A percentile compares a stretch with the other conserved stretches of the same genome.
Evolutionary conservation across 2,329 filamentous ascomycete species (phyloP).

Genomic region (Periconia digitata): DNA sequence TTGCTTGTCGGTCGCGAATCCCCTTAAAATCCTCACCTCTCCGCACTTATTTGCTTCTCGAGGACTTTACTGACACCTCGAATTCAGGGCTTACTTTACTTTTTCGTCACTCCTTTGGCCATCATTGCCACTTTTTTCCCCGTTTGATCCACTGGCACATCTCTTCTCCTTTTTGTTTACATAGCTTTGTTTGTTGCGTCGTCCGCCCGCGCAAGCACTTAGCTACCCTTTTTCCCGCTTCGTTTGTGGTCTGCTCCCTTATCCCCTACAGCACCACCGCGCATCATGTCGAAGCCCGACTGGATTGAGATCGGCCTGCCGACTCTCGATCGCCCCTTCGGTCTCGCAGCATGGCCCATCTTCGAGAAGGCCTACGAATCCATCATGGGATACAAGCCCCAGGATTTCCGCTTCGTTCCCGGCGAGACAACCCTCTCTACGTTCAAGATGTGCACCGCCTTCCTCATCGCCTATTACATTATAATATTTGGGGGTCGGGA

Average conservation of each 20-base stretch:
- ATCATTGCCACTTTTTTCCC: constrained; percentile 21
- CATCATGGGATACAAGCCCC: constrained; percentile 77
- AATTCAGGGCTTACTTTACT: constrained; percentile 22
- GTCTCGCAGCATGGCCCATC: constrained; percentile 87
- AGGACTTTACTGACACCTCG: constrained; percentile 11
- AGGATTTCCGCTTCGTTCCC: constrained; percentile 81
- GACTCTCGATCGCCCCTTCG: constrained; percentile 88
- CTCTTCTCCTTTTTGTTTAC: constrained; percentile 15
- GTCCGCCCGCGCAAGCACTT: background rate
- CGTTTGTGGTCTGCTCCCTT: background rate
- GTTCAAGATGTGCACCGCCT: constrained; percentile 75
- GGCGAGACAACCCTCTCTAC: constrained; percentile 89
- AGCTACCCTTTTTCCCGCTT: constrained; percentile 1
- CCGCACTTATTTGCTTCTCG: constrained; percentile 6
- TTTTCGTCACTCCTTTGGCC: constrained; percentile 41
- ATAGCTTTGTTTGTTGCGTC: constrained; percentile 4
- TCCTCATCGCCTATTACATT: constrained; percentile 86
- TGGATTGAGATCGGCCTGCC: constrained; percentile 63
- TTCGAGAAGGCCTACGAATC: constrained; percentile 84
- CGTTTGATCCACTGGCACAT: background rate
- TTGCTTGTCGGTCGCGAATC: no score
- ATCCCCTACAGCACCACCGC: constrained; percentile 12
- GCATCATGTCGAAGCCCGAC: constrained; percentile 52
- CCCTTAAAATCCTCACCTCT: constrained; percentile 20
- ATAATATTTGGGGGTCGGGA: constrained; percentile 92